These are phyloP conservation scores for Sporothrix luriei DNA, from an alignment of 2,329 filamentous ascomycete genomes.

Conservation along the genomic window DNA sequence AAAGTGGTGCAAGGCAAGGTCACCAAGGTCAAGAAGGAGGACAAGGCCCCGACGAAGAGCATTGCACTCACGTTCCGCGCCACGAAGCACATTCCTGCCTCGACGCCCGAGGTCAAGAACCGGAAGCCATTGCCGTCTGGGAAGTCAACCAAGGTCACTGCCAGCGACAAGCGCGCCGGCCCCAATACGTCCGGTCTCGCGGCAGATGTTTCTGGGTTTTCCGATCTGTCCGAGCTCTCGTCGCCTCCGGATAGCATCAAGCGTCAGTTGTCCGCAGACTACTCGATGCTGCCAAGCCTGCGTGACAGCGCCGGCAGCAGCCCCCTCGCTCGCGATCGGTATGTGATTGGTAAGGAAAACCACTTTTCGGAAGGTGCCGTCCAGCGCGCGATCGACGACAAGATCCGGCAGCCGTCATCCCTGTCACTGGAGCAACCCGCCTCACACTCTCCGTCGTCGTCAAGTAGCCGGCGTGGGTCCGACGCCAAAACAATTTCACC, in stretches of 20 bases:
- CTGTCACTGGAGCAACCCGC: not conserved
- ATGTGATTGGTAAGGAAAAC: conserved; percentile 26
- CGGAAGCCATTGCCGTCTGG: conserved; percentile 26
- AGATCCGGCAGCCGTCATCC: conserved; percentile 26
- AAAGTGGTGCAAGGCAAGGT: conserved; percentile 43
- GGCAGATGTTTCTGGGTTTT: not conserved
- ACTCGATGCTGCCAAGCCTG: conserved; percentile 27
- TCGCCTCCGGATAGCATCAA: conserved; percentile 12
- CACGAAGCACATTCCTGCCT: conserved; percentile 46
- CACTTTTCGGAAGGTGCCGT: not conserved
- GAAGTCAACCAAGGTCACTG: not conserved
- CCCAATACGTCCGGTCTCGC: not conserved
- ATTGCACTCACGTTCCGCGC: conserved; percentile 51
- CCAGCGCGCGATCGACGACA: conserved; percentile 12
- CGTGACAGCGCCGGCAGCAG: conserved; percentile 19
- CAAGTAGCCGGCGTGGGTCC: conserved; percentile 26
- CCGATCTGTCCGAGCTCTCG: conserved; percentile 14
- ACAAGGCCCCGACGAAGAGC: conserved; percentile 23
- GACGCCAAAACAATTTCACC: conserved; percentile 49
- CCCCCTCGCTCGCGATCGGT: not conserved
- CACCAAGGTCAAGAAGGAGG: conserved; percentile 44
- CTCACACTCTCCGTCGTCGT: conserved; percentile 17
- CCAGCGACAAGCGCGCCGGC: not conserved
- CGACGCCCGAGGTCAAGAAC: conserved; percentile 25
- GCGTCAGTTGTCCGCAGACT: not conserved